These are phyloP conservation scores for Yamadazyma triangularis DNA, from an alignment of 1,139 yeast species.

Conservation along the genomic window DNA sequence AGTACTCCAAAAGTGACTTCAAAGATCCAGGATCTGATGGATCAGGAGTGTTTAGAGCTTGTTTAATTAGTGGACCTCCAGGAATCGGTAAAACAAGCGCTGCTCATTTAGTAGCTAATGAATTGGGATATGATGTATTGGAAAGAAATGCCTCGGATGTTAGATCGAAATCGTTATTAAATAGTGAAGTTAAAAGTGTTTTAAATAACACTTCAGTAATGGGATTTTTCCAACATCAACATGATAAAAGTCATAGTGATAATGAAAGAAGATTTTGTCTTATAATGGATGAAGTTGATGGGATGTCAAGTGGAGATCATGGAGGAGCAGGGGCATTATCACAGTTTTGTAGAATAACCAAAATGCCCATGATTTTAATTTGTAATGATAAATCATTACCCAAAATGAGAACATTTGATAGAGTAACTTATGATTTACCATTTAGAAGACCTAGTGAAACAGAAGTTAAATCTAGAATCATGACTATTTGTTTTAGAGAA, in stretches of 20 bases:
- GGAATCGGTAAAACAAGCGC: conserved; percentile 83
- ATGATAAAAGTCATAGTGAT: conserved; percentile 12
- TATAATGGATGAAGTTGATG: conserved; percentile 99
- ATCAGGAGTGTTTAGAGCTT: conserved; percentile 69
- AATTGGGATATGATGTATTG: conserved; percentile 64
- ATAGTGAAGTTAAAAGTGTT: conserved; percentile 64
- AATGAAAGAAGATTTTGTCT: conserved; percentile 60
- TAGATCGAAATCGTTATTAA: conserved; percentile 73
- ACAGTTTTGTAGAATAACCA: conserved; percentile 76
- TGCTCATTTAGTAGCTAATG: conserved; percentile 67
- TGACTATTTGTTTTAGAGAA: conserved; percentile 90
- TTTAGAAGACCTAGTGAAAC: conserved; percentile 86
- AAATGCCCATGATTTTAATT: conserved; percentile 85
- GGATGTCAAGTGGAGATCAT: conserved; percentile 98
- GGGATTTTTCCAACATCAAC: conserved; percentile 59
- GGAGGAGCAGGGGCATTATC: conserved; percentile 98
- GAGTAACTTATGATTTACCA: conserved; percentile 74
- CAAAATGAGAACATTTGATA: conserved; percentile 93
- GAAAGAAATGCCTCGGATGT: conserved; percentile 88
- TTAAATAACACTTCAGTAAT: conserved; percentile 78
- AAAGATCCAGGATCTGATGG: conserved; percentile 57
- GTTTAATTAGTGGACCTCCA: conserved; percentile 80
- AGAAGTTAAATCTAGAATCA: conserved; percentile 75
- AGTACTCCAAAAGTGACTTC: conserved; percentile 51
- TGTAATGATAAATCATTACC: conserved; percentile 92